phyloP scores from a whole-genome alignment of 2,329 filamentous ascomycete species.

The Diplodia mutila region DNA sequence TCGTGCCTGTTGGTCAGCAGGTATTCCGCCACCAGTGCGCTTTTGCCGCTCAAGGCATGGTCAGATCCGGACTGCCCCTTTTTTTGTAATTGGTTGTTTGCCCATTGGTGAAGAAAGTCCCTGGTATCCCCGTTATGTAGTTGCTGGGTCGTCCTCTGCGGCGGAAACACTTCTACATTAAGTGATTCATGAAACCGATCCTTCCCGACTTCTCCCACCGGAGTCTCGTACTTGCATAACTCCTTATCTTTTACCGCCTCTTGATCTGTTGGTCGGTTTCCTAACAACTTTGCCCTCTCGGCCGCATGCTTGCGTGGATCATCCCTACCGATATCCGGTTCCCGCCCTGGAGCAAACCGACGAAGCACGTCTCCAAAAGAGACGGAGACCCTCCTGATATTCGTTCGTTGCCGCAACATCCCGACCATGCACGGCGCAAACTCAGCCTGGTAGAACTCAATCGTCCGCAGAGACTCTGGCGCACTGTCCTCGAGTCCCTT shows the following conservation, averaged over 20 bases:
- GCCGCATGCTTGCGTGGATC: neutral
- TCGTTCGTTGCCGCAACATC: neutral
- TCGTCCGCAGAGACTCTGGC: neutral
- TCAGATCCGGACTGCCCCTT: neutral
- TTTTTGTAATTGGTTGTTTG: neutral
- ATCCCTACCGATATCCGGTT: neutral
- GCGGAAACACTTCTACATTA: neutral
- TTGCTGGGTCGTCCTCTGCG: neutral
- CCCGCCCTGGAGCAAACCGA: conserved; percentile 27
- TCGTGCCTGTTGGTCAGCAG: neutral
- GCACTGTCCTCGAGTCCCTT: conserved; percentile 1
- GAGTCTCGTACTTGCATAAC: neutral
- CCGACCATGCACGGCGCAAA: neutral
- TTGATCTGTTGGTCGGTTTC: conserved; percentile 38
- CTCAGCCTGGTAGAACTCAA: conserved; percentile 19
- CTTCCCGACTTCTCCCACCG: neutral
- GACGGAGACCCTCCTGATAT: conserved; percentile 2
- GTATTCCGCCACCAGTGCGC: neutral
- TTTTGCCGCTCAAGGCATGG: neutral
- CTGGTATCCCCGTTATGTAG: neutral
- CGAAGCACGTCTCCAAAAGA: conserved; percentile 4
- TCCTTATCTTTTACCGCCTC: conserved; percentile 35
- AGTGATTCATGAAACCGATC: neutral
- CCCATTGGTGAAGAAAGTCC: neutral
- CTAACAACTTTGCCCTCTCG: conserved; percentile 26